Conservation (phyloP, 352 stramenopile species). For the Pythium sp. region DNA sequence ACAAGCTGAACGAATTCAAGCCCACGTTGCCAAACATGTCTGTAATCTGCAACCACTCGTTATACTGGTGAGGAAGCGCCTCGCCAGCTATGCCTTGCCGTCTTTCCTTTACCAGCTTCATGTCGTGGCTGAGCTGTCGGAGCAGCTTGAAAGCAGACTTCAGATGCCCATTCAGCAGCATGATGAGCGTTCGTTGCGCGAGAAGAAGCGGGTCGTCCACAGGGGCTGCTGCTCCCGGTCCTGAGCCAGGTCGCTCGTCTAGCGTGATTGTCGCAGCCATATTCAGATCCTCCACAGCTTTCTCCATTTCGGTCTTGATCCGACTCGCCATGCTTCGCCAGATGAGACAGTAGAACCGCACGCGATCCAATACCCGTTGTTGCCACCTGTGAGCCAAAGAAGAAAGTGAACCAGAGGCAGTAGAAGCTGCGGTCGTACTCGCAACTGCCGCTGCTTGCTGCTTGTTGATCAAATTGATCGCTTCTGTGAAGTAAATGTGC, state of each 20-base stretch:
- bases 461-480: slow-evolving; percentile 30
- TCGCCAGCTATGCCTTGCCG: not conserved
- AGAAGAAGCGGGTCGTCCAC: slow-evolving; percentile 36
- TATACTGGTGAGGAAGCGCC: not conserved
- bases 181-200: slow-evolving; percentile 41
- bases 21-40: slow-evolving; percentile 51
- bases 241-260: slow-evolving; percentile 11
- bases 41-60: slow-evolving; percentile 24
- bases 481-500: slow-evolving; percentile 40
- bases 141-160: slow-evolving; percentile 49
- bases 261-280: slow-evolving; percentile 32
- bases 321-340: slow-evolving; percentile 44
- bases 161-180: slow-evolving; percentile 55
- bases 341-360: slow-evolving; percentile 54
- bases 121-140: slow-evolving; percentile 26
- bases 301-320: slow-evolving; percentile 47
- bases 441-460: not conserved
- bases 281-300: slow-evolving; percentile 54
- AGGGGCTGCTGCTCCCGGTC: not conserved
- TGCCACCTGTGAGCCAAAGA: slow-evolving; percentile 31
- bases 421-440: not conserved
- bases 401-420: slow-evolving; percentile 4
- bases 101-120: slow-evolving; percentile 5
- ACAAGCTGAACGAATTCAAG: slow-evolving; percentile 42
- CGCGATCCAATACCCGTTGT: slow-evolving; percentile 30